A percentile compares a stretch with the other conserved stretches of the same genome.
These are phyloP conservation scores for Verruconis gallopava DNA, from an alignment of 2,329 filamentous ascomycete species.

Conservation along the genomic window DNA sequence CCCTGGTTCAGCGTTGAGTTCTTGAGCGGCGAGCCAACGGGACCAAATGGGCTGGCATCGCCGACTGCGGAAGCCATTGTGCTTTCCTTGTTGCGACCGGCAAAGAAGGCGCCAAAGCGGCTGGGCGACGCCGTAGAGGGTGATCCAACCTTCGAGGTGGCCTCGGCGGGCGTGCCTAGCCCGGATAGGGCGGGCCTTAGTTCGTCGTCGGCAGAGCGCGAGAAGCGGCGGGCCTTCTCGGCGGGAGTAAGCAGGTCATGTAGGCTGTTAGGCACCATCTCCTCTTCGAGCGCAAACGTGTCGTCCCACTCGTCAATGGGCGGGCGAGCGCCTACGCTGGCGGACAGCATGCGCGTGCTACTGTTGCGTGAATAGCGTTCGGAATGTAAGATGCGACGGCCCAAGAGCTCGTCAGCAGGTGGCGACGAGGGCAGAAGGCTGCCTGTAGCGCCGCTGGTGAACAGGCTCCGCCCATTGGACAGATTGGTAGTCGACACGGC, in stretches of 20 bases:
- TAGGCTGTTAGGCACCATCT: constrained; percentile 63
- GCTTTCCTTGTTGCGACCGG: constrained; percentile 14
- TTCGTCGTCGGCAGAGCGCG: constrained; percentile 43
- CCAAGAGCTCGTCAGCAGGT: constrained; percentile 42
- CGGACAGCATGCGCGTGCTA: constrained; percentile 40
- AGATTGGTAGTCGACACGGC: constrained; percentile 37
- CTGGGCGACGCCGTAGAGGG: constrained; percentile 48
- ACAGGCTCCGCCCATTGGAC: constrained; percentile 17
- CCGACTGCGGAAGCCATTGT: constrained; percentile 25
- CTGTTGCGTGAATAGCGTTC: constrained; percentile 43
- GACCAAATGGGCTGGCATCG: constrained; percentile 38
- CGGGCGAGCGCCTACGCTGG: constrained; percentile 40
- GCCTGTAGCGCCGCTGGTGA: too few species aligned
- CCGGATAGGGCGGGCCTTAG: constrained; percentile 36
- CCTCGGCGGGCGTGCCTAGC: constrained; percentile 34
- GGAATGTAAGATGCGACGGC: constrained; percentile 49
- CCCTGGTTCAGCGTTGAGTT: constrained; percentile 42
- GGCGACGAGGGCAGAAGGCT: constrained; percentile 17
- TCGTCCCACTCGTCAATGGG: constrained; percentile 44
- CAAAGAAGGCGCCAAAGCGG: constrained; percentile 47
- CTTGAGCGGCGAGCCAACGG: constrained; percentile 53
- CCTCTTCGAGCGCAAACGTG: constrained; percentile 71
- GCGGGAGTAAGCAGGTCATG: constrained; percentile 51
- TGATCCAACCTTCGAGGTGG: constrained; percentile 34
- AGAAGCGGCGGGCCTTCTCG: constrained; percentile 46